Evolutionary conservation across 768 basidiomycete genomes (phyloP).

Genomic region (Pulveroboletus sp.): DNA sequence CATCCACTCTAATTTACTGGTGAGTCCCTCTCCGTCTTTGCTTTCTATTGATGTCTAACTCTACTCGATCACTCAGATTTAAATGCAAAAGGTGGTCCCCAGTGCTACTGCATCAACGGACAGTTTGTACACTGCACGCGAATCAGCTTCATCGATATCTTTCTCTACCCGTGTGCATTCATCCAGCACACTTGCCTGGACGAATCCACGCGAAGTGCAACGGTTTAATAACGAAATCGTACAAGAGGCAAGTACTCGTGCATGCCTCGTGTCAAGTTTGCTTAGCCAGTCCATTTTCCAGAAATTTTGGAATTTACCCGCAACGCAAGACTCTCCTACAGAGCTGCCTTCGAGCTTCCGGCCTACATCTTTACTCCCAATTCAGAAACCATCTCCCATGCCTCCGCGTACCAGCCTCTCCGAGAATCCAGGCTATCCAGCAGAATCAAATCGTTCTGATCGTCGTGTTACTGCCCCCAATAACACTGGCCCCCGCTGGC

Average conservation of each 20-base stretch:
- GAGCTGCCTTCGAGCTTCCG: slow-evolving; percentile 32
- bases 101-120: slow-evolving; percentile 40
- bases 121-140: slow-evolving; percentile 34
- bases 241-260: slow-evolving; percentile 41
- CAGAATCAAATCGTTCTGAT: slow-evolving; percentile 33
- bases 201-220: slow-evolving; percentile 40
- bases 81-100: slow-evolving; percentile 71
- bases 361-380: slow-evolving; percentile 26
- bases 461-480: slow-evolving; percentile 34
- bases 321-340: slow-evolving; percentile 37
- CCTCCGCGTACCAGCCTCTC: slow-evolving; percentile 38
- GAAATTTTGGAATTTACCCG: slow-evolving; percentile 47
- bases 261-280: slow-evolving; percentile 22
- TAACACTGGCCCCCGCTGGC: slow-evolving; percentile 51
- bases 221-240: slow-evolving; percentile 31
- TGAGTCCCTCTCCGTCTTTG: slow-evolving; percentile 24
- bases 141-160: slow-evolving; percentile 32
- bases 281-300: slow-evolving; percentile 13
- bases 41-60: slow-evolving; percentile 18
- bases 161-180: slow-evolving; percentile 29
- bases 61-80: slow-evolving; percentile 36
- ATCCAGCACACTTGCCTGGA: slow-evolving; percentile 42
- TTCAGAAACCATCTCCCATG: slow-evolving; percentile 45
- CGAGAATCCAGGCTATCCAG: slow-evolving; percentile 18
- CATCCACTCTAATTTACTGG: slow-evolving; percentile 46